Conservation (phyloP, 2,329 filamentous ascomycete genomes). For the Fusarium austroafricanum region DNA sequence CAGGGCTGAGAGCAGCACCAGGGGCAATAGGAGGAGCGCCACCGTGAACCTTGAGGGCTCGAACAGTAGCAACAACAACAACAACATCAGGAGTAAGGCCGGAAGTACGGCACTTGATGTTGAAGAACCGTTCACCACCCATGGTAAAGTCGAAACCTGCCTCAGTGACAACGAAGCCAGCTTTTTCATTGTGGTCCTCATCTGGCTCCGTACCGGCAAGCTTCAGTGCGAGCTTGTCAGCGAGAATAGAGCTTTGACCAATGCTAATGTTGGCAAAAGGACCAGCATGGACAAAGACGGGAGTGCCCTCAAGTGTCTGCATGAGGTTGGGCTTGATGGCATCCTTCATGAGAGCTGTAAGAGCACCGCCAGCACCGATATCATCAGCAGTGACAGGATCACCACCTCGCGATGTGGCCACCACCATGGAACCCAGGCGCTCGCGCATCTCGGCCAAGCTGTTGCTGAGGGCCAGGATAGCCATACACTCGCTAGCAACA, state of each 20-base stretch:
- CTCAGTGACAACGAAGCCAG: slow-evolving; percentile 95
- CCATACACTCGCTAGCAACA: slow-evolving; percentile 98
- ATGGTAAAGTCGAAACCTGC: slow-evolving; percentile 99
- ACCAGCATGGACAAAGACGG: slow-evolving; percentile 96
- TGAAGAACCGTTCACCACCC: slow-evolving; percentile 99
- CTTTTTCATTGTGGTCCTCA: slow-evolving; percentile 83
- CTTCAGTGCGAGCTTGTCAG: slow-evolving; percentile 95
- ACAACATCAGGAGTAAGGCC: slow-evolving; percentile 93
- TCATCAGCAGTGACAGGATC: slow-evolving; percentile 97
- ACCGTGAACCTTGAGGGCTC: slow-evolving; percentile 96
- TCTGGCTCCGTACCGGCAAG: slow-evolving; percentile 93
- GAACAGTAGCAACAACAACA: slow-evolving; percentile 93
- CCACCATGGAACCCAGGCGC: slow-evolving; percentile 93
- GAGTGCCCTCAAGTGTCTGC: slow-evolving; percentile 97
- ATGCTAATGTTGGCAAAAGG: slow-evolving; percentile 99
- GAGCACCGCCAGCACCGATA: slow-evolving; percentile 88
- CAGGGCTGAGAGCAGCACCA: slow-evolving; percentile 83
- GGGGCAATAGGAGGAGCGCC: slow-evolving; percentile 94
- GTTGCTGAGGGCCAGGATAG: slow-evolving; percentile 93
- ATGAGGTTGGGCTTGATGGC: slow-evolving; percentile 99
- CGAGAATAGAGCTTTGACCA: slow-evolving; percentile 93
- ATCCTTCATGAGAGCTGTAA: slow-evolving; percentile 96
- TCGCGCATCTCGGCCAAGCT: slow-evolving; percentile 90
- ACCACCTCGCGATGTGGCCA: slow-evolving; percentile 85
- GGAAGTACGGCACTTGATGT: slow-evolving; percentile 98